phyloP scores from a whole-genome alignment of 805 yeast species.

The Starmerella roubikii region DNA sequence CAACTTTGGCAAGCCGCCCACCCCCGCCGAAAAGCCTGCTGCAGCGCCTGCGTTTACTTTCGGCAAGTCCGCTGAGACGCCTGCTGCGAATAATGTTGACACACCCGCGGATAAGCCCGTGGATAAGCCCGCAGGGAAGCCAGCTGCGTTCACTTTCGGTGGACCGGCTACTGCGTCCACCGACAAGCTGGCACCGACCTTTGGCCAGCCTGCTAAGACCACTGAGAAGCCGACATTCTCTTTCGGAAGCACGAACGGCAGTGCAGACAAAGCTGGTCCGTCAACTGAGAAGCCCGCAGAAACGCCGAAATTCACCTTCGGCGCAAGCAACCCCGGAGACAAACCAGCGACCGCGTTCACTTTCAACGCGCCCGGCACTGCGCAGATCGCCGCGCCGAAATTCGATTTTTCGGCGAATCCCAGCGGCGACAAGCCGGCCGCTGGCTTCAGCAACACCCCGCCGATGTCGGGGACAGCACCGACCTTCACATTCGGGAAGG shows the following conservation, averaged over 20 bases:
- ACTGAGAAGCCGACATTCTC: not conserved
- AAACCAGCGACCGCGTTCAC: constrained; percentile 8
- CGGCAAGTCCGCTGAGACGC: not conserved
- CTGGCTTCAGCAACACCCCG: too few species aligned
- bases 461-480: too few species aligned
- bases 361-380: constrained; percentile 4
- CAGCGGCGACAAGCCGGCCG: too few species aligned
- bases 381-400: not conserved
- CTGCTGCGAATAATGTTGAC: not conserved
- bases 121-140: not conserved
- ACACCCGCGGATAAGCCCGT: constrained; percentile 2
- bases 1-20: not conserved
- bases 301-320: too few species aligned
- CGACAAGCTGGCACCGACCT: constrained; percentile 2
- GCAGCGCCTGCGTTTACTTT: not conserved
- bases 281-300: too few species aligned
- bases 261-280: too few species aligned
- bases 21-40: not conserved
- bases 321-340: too few species aligned
- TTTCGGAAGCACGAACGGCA: not conserved
- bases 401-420: too few species aligned
- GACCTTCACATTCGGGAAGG: too few species aligned
- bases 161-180: not conserved
- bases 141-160: constrained; percentile 1
- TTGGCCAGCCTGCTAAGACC: constrained; percentile 1